Base-by-base conservation (phyloP, 176 grass and related monocot species). In the Thalia dealbata region DNA sequence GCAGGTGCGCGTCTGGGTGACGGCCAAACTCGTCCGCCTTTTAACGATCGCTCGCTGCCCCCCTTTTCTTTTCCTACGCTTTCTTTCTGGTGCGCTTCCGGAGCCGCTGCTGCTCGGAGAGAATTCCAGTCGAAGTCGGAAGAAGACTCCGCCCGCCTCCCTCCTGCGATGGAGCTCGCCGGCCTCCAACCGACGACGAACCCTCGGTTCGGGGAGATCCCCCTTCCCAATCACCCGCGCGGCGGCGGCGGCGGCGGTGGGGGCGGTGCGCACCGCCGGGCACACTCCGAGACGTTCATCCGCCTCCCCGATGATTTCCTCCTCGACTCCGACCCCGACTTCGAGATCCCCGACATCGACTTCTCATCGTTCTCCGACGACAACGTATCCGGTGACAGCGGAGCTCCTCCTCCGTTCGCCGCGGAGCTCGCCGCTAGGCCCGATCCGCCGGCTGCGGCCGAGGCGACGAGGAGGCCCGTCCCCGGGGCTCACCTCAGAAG, bases 361-460 rank as follows among this genome's bases (percentile, higher is more conserved):
- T 92, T 97, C 75, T 89, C 93, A 32, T 92, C 87, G 3, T 84
- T 97, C 65, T 97, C 93, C 81, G 93, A 97, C 48, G 90, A 97
- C 61, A 88, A 78, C 54, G 50, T 75, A 0, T 89, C 80, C 69
- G 79, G 80, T 73, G 13, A 61, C 78, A 50, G 82, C 78, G 15
- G 45, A 11, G 83, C 59, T 0, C 82, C 59, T 0, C 82, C 75
- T 38, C 45, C 45, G 41, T 55, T 29, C 3, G 71, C 75, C 18
- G 23, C 11, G 61, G 67, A 76, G 3, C 25, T 13, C 0, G 78
- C 75, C 3, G 78, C 75, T 2, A 73, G 77, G 7, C 25, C 52
- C 54, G 59, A 43, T 12, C 38, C 59, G 45, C 51, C 43, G 8
- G 58, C 8, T 12, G 64, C 26, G 50, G n/a, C 45, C 8, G 68